Evolutionary conservation across 2,329 filamentous ascomycete species (phyloP).

Genomic region (Colletotrichum tropicale): DNA sequence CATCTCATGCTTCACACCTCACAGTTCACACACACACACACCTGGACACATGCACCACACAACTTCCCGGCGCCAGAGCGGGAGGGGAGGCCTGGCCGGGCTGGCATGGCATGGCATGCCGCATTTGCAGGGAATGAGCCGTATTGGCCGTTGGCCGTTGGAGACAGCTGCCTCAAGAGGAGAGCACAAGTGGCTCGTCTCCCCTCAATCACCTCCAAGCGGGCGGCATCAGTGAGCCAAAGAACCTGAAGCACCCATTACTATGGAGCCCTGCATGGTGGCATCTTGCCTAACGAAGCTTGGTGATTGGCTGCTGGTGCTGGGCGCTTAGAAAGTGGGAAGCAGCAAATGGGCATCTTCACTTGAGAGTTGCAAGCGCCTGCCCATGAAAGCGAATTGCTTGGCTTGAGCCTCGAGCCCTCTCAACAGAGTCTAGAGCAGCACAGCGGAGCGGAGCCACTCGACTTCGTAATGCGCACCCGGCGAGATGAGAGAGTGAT

Average conservation of each 20-base stretch:
- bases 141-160: not conserved
- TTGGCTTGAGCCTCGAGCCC: conserved; percentile 6
- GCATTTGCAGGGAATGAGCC: not conserved
- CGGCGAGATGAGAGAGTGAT: conserved; percentile 7
- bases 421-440: not conserved
- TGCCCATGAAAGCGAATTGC: conserved; percentile 11
- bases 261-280: conserved; percentile 20
- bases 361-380: conserved; percentile 16
- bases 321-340: conserved; percentile 22
- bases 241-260: conserved; percentile 6
- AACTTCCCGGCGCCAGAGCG: not conserved
- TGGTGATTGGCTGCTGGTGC: conserved; percentile 18
- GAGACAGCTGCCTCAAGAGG: not conserved
- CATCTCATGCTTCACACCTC: not conserved
- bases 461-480: conserved; percentile 4
- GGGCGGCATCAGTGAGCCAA: conserved; percentile 8
- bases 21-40: not conserved
- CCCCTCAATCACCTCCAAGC: not conserved
- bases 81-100: conserved; percentile 10
- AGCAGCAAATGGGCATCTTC: conserved; percentile 17
- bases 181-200: not conserved
- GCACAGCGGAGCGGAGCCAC: not conserved
- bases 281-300: conserved; percentile 18
- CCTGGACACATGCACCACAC: not conserved
- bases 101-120: not conserved